Percentiles rank a stretch among this genome's conserved stretches.
phyloP scores from a whole-genome alignment of 2,329 filamentous ascomycete genomes.

The Colletotrichum graminicola region DNA sequence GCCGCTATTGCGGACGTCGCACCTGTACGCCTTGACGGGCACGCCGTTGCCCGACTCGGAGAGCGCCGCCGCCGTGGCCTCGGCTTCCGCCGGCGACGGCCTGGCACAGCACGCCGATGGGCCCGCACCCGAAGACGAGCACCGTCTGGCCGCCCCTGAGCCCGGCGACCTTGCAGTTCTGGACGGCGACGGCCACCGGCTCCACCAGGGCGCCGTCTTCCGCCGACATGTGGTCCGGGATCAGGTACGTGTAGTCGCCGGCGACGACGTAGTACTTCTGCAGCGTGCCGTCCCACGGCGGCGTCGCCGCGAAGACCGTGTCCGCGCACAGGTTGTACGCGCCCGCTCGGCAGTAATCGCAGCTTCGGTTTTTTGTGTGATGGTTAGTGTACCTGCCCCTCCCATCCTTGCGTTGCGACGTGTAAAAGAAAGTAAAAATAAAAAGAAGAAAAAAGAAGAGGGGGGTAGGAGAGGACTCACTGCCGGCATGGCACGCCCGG shows the following conservation, averaged over 20 bases:
- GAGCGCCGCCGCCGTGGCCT: conserved; percentile 27
- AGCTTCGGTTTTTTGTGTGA: conserved; percentile 46
- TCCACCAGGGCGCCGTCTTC: conserved; percentile 67
- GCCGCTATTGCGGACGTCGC: conserved; percentile 51
- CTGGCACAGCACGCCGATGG: conserved; percentile 61
- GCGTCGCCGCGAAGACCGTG: conserved; percentile 63
- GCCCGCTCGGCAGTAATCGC: conserved; percentile 57
- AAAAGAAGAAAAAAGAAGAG: too few species aligned
- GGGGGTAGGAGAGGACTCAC: neutral
- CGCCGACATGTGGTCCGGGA: conserved; percentile 58
- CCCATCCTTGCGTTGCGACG: neutral
- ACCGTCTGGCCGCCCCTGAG: conserved; percentile 57
- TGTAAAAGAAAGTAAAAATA: neutral
- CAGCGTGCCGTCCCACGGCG: conserved; percentile 63
- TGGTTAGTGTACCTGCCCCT: conserved; percentile 10
- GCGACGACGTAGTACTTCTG: conserved; percentile 61
- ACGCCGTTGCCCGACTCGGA: conserved; percentile 39
- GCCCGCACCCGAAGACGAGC: conserved; percentile 62
- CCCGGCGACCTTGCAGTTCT: conserved; percentile 57
- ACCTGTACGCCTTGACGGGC: conserved; percentile 52
- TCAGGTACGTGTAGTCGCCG: conserved; percentile 60
- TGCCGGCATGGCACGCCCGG: conserved; percentile 58
- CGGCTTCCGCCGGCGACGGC: conserved; percentile 51
- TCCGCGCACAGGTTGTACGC: conserved; percentile 57
- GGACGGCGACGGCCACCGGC: conserved; percentile 64